Evolutionary conservation across 352 stramenopile species (phyloP), one percentile per base, ranked within the genome.

Genomic region (Aphanomyces stellatus): DNA sequence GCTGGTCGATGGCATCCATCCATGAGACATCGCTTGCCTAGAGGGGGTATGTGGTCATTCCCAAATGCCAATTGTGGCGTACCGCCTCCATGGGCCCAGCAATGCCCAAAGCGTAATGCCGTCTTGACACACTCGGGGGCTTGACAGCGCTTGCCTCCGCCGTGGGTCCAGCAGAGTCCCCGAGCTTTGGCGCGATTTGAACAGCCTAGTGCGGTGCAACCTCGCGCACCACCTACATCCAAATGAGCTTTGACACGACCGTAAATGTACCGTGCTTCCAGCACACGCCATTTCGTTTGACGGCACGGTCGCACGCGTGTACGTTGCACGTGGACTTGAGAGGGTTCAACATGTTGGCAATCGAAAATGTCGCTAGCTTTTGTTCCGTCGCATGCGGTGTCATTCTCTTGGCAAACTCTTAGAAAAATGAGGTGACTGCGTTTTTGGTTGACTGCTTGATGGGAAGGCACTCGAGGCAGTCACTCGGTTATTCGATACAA

Each of bases 61-160:
- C 10, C 10, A 53, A 15, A 48, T 35, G n/a, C n/a, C 42, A n/a
- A n/a, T n/a, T n/a, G 17, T 28, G 13, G 51, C 71, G 67, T 40
- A 89, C 83, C 83, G 76, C 84, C 84, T 60, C 84, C 84, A 53
- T 92, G 84, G 30, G 80, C 82, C 84, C 84, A 92, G 65, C 84
- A 92, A 43, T 88, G 73, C 34, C 82, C 84, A 46, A 88, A 78
- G 22, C 80, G 88, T 15, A 92, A 77, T 34, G 84, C 84, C 1
- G 80, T 90, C 67, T 91, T 92, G 48, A 68, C 71, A 69, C 83
- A 92, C 31, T 69, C 74, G 22, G 77, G 72, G 33, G 80, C 77
- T 42, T 74, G 83, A 70, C 81, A 90, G 70, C 87, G 53, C 65
- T 72, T 67, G 75, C 83, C 84, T 73, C 85, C 85, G 24, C 85